phyloP scores from a whole-genome alignment of 306 rosid species.

The Casuarina equisetifolia region DNA sequence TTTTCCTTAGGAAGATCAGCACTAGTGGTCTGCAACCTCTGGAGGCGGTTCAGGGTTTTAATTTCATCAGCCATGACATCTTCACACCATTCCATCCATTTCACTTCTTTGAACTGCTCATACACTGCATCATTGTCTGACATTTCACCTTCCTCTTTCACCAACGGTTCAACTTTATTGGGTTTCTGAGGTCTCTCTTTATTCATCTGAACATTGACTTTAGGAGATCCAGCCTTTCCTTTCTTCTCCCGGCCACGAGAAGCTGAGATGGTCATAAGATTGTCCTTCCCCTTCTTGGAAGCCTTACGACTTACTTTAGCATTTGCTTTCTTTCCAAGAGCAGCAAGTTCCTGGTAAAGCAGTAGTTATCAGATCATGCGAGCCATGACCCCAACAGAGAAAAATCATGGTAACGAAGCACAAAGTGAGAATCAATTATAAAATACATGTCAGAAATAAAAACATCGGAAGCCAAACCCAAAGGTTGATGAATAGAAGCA shows the following conservation, averaged over 20 bases:
- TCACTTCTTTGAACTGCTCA: conserved; percentile 97
- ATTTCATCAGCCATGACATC: conserved; percentile 87
- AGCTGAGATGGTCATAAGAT: conserved; percentile 39
- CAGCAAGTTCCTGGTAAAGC: conserved; percentile 69
- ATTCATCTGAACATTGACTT: conserved; percentile 49
- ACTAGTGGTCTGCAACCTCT: conserved; percentile 86
- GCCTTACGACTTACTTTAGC: conserved; percentile 68
- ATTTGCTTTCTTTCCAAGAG: conserved; percentile 65
- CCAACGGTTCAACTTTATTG: conserved; percentile 72
- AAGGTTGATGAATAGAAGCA: too few species aligned
- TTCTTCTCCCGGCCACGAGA: conserved; percentile 56
- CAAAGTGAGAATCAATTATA: conserved; percentile 15
- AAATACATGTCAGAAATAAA: conserved; percentile 6
- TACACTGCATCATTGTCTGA: conserved; percentile 93
- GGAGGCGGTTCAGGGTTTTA: conserved; percentile 82
- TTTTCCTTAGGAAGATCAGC: conserved; percentile 94
- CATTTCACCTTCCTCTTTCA: conserved; percentile 99
- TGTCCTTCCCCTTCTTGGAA: conserved; percentile 78
- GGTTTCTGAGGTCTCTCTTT: conserved; percentile 61
- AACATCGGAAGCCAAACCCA: background rate
- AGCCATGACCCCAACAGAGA: conserved; percentile 5
- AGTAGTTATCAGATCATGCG: conserved; percentile 21
- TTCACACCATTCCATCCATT: conserved; percentile 99
- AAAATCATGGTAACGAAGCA: background rate
- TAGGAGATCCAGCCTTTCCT: conserved; percentile 60